Evolutionary conservation across 805 yeast species (phyloP).

Genomic region (Blastobotrys terrestris): DNA sequence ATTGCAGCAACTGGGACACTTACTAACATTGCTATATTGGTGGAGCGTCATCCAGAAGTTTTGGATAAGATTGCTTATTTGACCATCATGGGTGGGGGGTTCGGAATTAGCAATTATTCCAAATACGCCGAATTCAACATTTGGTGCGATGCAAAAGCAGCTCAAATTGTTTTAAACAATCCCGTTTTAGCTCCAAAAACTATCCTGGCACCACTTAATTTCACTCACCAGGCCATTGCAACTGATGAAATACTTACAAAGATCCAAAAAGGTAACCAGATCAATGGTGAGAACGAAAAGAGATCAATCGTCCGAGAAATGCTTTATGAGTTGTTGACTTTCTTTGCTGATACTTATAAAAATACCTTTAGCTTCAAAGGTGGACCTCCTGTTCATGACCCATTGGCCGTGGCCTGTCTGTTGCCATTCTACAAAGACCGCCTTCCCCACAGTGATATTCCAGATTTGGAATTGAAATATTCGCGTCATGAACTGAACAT

Average conservation of each 20-base stretch:
- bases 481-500: slow-evolving; percentile 13
- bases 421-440: slow-evolving; percentile 37
- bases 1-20: slow-evolving; percentile 72
- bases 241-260: slow-evolving; percentile 35
- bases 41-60: slow-evolving; percentile 49
- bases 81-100: slow-evolving; percentile 74
- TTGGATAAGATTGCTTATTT: slow-evolving; percentile 44
- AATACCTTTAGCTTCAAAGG: slow-evolving; percentile 36
- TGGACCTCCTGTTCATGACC: slow-evolving; percentile 82
- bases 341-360: slow-evolving; percentile 42
- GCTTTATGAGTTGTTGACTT: slow-evolving; percentile 48
- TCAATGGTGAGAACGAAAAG: background rate
- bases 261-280: slow-evolving; percentile 35
- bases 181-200: slow-evolving; percentile 42
- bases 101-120: slow-evolving; percentile 42
- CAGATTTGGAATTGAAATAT: slow-evolving; percentile 18
- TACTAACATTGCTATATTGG: slow-evolving; percentile 61
- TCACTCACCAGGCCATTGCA: slow-evolving; percentile 62
- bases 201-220: slow-evolving; percentile 57
- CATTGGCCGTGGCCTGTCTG: slow-evolving; percentile 59
- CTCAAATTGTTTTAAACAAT: slow-evolving; percentile 49
- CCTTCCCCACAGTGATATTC: slow-evolving; percentile 7
- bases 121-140: slow-evolving; percentile 69
- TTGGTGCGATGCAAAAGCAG: slow-evolving; percentile 71
- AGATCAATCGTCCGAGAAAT: slow-evolving; percentile 45